Conservation (phyloP, 192 early-diverging fungal species). For the Cetraspora pellucida region DNA sequence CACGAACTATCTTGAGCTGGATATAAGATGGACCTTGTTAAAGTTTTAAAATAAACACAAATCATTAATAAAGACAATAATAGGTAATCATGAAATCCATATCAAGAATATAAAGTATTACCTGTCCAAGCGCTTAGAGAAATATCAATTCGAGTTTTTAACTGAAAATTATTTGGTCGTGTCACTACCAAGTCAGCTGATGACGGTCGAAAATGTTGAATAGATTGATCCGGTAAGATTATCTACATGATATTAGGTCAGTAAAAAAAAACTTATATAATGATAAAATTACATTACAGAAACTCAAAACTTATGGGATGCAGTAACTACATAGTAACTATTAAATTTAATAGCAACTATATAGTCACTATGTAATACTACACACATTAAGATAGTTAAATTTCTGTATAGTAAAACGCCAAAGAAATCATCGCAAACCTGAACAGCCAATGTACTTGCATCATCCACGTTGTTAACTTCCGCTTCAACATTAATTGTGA, state of each 20-base stretch:
- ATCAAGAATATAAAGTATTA: not conserved
- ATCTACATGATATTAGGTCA: not conserved
- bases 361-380: too few relatives aligned
- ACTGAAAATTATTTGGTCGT: constrained; percentile 3
- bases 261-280: not conserved
- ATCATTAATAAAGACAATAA: not conserved
- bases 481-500: constrained; percentile 10
- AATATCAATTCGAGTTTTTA: constrained; percentile 29
- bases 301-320: not conserved
- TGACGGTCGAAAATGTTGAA: constrained; percentile 25
- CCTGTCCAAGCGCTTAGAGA: constrained; percentile 31
- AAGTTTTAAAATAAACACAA: not conserved
- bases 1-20: constrained; percentile 10
- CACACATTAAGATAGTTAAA: too few relatives aligned
- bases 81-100: not conserved
- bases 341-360: too few relatives aligned
- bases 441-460: not conserved
- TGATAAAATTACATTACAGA: not conserved
- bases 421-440: not conserved
- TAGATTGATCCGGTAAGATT: constrained; percentile 14
- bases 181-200: not conserved
- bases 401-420: too few relatives aligned
- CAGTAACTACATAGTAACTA: too few relatives aligned
- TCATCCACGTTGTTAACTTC: constrained; percentile 5
- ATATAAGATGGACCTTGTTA: constrained; percentile 1